phyloP scores from a whole-genome alignment of 768 basidiomycete genomes.

The Kwoniella newhampshirensis region DNA sequence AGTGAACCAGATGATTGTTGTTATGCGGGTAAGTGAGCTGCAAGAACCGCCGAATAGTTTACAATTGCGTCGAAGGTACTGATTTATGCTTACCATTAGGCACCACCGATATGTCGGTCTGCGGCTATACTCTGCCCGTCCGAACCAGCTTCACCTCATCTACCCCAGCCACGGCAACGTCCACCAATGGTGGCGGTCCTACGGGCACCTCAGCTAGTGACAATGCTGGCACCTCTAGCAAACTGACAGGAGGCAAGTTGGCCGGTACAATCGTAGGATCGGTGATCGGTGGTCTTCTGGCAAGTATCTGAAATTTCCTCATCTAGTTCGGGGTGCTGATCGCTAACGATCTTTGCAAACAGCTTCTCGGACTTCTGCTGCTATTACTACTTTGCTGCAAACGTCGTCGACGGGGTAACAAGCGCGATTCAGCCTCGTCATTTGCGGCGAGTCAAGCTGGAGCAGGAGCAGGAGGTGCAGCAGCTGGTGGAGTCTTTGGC shows the following conservation, averaged over 20 bases:
- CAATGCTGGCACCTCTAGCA: conserved; percentile 8
- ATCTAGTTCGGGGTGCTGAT: neutral
- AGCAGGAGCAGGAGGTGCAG: neutral
- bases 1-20: conserved; percentile 45
- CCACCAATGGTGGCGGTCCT: too few species aligned
- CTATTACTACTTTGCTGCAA: conserved; percentile 29
- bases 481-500: conserved; percentile 25
- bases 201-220: conserved; percentile 15
- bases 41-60: too few species aligned
- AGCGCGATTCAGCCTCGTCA: conserved; percentile 31
- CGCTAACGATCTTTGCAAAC: conserved; percentile 2
- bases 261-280: conserved; percentile 48
- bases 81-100: conserved; percentile 26
- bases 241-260: conserved; percentile 36
- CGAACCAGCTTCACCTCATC: conserved; percentile 11
- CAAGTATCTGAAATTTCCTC: conserved; percentile 19
- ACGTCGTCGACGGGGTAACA: conserved; percentile 2
- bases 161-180: conserved; percentile 8
- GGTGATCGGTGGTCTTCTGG: conserved; percentile 46
- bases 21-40: conserved; percentile 30
- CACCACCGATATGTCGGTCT: conserved; percentile 43
- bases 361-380: conserved; percentile 34
- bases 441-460: conserved; percentile 23
- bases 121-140: conserved; percentile 40
- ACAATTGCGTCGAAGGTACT: neutral